These are phyloP conservation scores for Neofusicoccum kwambonambiense DNA, from an alignment of 2,329 filamentous ascomycete species.

Conservation along the genomic window DNA sequence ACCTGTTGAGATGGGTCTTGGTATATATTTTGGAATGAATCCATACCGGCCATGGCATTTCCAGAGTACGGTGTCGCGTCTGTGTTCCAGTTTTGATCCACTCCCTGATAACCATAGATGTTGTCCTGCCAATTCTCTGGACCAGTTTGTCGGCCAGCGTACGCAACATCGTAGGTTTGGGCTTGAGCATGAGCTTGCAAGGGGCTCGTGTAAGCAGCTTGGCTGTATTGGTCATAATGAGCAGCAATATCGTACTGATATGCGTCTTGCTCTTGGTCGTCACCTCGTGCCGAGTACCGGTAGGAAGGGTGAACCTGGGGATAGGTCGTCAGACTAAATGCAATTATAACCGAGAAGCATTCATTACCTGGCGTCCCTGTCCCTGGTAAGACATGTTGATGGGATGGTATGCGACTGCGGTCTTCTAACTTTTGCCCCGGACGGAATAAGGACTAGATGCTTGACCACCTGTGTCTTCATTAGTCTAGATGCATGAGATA, in stretches of 20 bases:
- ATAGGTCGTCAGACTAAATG: background rate
- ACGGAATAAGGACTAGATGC: no score
- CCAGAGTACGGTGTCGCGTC: background rate
- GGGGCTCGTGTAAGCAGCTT: background rate
- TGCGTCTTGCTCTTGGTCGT: background rate
- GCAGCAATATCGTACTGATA: background rate
- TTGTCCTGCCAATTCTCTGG: background rate
- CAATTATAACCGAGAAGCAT: background rate
- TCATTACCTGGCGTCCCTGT: background rate
- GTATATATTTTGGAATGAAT: background rate
- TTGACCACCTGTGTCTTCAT: background rate
- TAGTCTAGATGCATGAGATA: background rate
- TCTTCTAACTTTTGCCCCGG: background rate
- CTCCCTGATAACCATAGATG: background rate
- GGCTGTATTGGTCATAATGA: background rate
- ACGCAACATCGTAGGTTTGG: background rate
- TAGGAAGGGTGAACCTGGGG: background rate
- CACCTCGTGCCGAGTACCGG: background rate
- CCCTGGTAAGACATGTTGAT: background rate
- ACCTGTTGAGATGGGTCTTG: background rate
- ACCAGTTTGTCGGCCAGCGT: background rate
- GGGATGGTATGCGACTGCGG: background rate
- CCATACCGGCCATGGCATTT: no score
- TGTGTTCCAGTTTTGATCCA: background rate
- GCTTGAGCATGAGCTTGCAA: background rate